phyloP scores from a whole-genome alignment of 2,329 filamentous ascomycete genomes.

The Macrophomina pseudophaseolina region DNA sequence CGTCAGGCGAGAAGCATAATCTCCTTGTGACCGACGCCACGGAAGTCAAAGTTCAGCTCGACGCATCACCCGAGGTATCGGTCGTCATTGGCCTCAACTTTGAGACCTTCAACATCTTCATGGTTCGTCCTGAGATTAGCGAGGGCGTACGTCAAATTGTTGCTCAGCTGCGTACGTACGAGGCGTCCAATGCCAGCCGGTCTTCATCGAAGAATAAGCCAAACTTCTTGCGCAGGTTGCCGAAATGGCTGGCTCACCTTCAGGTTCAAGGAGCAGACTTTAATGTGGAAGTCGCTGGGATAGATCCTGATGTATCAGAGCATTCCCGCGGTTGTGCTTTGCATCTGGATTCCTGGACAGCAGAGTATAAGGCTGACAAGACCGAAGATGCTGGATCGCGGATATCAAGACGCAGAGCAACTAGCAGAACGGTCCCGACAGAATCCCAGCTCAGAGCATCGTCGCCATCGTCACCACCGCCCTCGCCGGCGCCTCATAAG shows the following conservation, averaged over 20 bases:
- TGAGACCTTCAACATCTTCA: conserved; percentile 85
- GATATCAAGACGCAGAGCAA: conserved; percentile 69
- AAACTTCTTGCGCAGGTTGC: conserved; percentile 73
- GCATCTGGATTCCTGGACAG: conserved; percentile 84
- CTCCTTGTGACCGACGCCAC: conserved; percentile 85
- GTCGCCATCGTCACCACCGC: conserved; percentile 54
- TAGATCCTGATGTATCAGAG: conserved; percentile 82
- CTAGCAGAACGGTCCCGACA: conserved; percentile 64
- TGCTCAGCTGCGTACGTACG: conserved; percentile 69
- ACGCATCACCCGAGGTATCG: conserved; percentile 81
- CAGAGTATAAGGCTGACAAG: conserved; percentile 86
- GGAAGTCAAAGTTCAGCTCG: conserved; percentile 84
- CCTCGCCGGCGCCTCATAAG: conserved; percentile 51
- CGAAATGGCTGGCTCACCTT: conserved; percentile 82
- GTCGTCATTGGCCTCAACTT: conserved; percentile 80
- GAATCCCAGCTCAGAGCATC: conserved; percentile 66
- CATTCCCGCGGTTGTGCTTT: conserved; percentile 82
- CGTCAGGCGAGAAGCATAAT: conserved; percentile 80
- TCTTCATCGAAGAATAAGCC: conserved; percentile 60
- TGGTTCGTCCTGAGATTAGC: conserved; percentile 90
- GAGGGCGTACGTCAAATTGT: conserved; percentile 92
- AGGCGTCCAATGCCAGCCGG: conserved; percentile 58
- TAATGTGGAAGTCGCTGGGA: conserved; percentile 86
- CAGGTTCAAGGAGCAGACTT: conserved; percentile 88
- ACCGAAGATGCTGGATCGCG: conserved; percentile 67